Base-by-base conservation (phyloP, 2,329 filamentous ascomycete genomes). In the Pestalotiopsis sp. region DNA sequence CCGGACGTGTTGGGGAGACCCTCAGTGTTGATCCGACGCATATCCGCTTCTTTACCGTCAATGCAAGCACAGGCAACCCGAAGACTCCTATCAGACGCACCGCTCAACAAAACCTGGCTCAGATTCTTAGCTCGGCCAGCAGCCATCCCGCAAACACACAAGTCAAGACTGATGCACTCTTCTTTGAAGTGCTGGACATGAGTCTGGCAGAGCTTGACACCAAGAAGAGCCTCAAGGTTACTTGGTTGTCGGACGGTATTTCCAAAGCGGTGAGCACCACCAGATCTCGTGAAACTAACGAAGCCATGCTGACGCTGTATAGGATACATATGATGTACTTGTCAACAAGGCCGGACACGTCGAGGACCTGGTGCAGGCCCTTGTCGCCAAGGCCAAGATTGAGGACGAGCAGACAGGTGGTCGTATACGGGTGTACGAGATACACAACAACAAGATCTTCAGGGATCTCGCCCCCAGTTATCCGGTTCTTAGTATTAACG, bases 101-200 rank as follows among this genome's bases (percentile, higher is more conserved):
- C 78, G 78, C 86, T 77, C 87, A 88, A 69, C 88, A 91, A 68
- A 97, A 86, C n/a, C 83, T 99, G 13, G 86, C 88, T 65, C 90
- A 89, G 70, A 97, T 98, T 58, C 85, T 99, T 17, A 90, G 89
- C 69, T 91, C 92, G 11, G 88, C 91, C 65, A 93, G 92, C 65
- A 89, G 89, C 71, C 86, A 86, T 11, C 92, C 94, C 72, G 86
- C 91, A 64, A 92, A 90, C 72, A 87, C 87, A 67, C 89, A 86
- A 39, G 92, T 94, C 75, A 87, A 90, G 66, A 81, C 86, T 22
- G 95, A 98, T 79, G 89, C 91, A 0, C 84, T 99, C 65, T 98
- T 91, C 78, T 99, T 94, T 76, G 96, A 99, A 78, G 89, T 98
- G 35, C 83, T 99, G 55, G 96, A 99, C 70, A 97, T 98, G 84